These are phyloP conservation scores for Astrothelium subdiscretum DNA, from an alignment of 495 filamentous ascomycete genomes.

Conservation along the genomic window DNA sequence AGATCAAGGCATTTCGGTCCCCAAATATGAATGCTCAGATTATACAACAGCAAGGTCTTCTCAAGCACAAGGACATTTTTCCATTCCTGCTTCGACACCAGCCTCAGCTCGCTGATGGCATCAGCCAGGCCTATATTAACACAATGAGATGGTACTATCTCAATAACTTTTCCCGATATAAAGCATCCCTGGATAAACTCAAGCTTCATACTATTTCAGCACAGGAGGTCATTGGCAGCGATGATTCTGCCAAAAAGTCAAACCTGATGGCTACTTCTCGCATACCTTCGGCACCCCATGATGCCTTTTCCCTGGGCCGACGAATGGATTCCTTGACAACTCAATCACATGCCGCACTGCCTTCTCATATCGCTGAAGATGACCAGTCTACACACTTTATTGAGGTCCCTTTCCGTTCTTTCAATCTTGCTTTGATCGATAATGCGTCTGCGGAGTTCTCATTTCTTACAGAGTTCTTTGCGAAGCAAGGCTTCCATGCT, in stretches of 20 bases:
- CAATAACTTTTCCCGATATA: conserved; percentile 83
- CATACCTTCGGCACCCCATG: conserved; percentile 47
- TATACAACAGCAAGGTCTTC: conserved; percentile 81
- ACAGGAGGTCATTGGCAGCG: conserved; percentile 73
- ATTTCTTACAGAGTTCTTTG: conserved; percentile 85
- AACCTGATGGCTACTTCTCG: not conserved
- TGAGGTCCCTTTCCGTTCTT: conserved; percentile 81
- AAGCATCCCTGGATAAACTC: conserved; percentile 69
- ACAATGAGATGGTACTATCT: conserved; percentile 98
- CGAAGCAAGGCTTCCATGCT: conserved; percentile 40
- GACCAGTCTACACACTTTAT: conserved; percentile 74
- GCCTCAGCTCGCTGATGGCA: conserved; percentile 66
- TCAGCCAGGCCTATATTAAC: conserved; percentile 88
- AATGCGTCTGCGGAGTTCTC: conserved; percentile 92
- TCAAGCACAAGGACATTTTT: conserved; percentile 78
- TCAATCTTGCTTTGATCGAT: conserved; percentile 86
- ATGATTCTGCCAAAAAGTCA: conserved; percentile 21
- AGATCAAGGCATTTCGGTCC: conserved; percentile 84
- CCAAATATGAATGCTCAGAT: conserved; percentile 94
- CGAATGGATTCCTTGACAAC: conserved; percentile 68
- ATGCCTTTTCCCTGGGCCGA: conserved; percentile 78
- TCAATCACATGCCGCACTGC: conserved; percentile 56
- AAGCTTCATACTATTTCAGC: conserved; percentile 73
- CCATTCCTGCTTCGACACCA: conserved; percentile 73
- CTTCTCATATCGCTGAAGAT: conserved; percentile 79